A percentile compares a stretch with the other conserved stretches of the same genome.
phyloP scores from a whole-genome alignment of 2,329 filamentous ascomycete genomes.

The Didymellaceae sp. region DNA sequence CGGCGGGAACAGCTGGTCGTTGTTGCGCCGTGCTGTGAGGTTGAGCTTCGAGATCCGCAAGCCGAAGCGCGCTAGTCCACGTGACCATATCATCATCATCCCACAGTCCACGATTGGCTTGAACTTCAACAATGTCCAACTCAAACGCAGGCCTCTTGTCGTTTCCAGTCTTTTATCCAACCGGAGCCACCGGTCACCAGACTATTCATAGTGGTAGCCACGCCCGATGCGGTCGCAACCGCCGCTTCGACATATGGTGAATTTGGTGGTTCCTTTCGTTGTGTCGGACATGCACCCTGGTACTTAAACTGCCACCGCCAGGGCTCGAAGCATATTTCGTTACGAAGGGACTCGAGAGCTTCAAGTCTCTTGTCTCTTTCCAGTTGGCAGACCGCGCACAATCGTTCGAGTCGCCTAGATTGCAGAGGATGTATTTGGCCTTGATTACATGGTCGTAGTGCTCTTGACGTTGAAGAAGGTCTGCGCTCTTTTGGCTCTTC shows the following conservation, averaged over 20 bases:
- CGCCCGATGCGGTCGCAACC: neutral
- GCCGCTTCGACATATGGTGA: neutral
- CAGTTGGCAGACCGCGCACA: conserved; percentile 16
- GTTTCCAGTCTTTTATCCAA: conserved; percentile 18
- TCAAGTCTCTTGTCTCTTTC: conserved; percentile 7
- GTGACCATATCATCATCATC: conserved; percentile 6
- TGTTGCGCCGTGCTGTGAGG: conserved; percentile 17
- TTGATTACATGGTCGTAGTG: conserved; percentile 8
- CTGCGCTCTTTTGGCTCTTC: neutral
- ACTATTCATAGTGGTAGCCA: neutral
- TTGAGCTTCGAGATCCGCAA: conserved; percentile 21
- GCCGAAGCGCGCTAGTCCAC: conserved; percentile 9
- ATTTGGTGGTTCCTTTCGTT: neutral
- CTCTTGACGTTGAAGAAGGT: neutral
- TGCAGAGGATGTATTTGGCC: conserved; percentile 20
- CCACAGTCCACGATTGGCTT: neutral
- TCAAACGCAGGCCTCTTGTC: neutral
- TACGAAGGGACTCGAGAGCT: neutral
- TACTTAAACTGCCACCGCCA: conserved; percentile 19
- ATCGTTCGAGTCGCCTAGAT: conserved; percentile 14
- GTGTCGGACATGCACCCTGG: neutral
- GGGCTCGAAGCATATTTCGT: conserved; percentile 5
- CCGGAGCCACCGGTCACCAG: neutral
- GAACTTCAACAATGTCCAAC: neutral
- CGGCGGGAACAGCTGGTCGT: conserved; percentile 13